phyloP scores from a whole-genome alignment of 495 filamentous ascomycete species.

The Aspergillus biplanus region DNA sequence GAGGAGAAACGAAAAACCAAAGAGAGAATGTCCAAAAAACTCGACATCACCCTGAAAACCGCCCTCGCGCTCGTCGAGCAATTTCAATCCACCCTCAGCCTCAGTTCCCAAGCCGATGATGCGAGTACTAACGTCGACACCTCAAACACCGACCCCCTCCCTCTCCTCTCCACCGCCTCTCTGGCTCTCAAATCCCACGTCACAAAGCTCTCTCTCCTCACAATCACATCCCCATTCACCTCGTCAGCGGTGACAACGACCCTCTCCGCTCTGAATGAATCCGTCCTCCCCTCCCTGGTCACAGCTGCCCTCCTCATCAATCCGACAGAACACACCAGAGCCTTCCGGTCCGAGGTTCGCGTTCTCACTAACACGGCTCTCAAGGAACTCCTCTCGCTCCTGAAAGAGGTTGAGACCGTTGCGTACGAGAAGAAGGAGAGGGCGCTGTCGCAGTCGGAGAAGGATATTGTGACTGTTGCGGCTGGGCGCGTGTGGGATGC shows the following conservation, averaged over 20 bases:
- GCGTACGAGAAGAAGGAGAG: conserved; percentile 31
- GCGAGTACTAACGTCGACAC: conserved; percentile 23
- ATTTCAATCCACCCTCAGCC: conserved; percentile 35
- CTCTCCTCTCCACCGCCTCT: conserved; percentile 67
- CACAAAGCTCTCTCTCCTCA: conserved; percentile 83
- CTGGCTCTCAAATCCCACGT: conserved; percentile 75
- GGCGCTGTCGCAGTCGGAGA: conserved; percentile 37
- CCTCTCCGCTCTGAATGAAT: conserved; percentile 64
- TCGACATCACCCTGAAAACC: conserved; percentile 36
- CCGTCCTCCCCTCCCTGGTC: conserved; percentile 71
- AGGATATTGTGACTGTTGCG: conserved; percentile 43
- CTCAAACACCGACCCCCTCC: conserved; percentile 53
- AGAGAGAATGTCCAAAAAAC: conserved; percentile 43
- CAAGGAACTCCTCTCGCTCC: conserved; percentile 42
- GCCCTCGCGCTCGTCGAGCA: conserved; percentile 38
- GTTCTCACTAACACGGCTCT: conserved; percentile 38
- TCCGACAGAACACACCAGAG: conserved; percentile 57
- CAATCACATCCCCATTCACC: conserved; percentile 84
- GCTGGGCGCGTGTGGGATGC: conserved; percentile 60
- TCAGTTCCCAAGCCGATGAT: conserved; percentile 3
- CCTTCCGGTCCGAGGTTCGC: conserved; percentile 57
- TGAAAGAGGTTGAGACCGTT: conserved; percentile 38
- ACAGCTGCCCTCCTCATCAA: conserved; percentile 67
- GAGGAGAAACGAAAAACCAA: conserved; percentile 22
- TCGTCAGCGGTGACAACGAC: conserved; percentile 70